These are phyloP conservation scores for Aspergillus egyptiacus DNA, from an alignment of 495 filamentous ascomycete genomes.

Conservation along the genomic window DNA sequence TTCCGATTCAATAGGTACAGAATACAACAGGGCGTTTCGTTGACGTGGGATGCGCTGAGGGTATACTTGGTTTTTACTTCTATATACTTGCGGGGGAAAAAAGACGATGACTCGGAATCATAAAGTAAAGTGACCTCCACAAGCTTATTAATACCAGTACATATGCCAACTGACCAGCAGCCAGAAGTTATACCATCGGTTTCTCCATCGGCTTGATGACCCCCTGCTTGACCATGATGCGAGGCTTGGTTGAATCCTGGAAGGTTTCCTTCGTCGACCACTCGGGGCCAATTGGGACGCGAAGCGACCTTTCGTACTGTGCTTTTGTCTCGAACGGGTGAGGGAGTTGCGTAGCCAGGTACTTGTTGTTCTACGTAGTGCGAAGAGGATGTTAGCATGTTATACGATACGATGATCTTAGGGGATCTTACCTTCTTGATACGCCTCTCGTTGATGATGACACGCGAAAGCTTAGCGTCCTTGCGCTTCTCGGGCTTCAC, in stretches of 20 bases:
- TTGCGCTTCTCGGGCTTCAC: slow-evolving; percentile 69
- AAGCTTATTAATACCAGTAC: background rate
- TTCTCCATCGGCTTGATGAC: slow-evolving; percentile 84
- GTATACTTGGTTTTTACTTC: too few relatives aligned
- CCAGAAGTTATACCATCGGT: slow-evolving; percentile 51
- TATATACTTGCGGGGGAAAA: too few relatives aligned
- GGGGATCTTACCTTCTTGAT: slow-evolving; percentile 69
- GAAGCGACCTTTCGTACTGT: slow-evolving; percentile 86
- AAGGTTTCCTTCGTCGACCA: slow-evolving; percentile 93
- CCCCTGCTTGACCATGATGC: slow-evolving; percentile 87
- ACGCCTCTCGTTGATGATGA: slow-evolving; percentile 89
- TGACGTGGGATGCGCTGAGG: too few relatives aligned
- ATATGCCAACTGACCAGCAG: slow-evolving; percentile 6
- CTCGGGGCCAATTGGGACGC: slow-evolving; percentile 85
- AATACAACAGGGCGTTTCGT: too few relatives aligned
- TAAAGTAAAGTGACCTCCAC: too few relatives aligned
- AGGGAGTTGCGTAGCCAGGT: slow-evolving; percentile 74
- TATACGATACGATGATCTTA: background rate
- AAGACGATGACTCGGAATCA: background rate
- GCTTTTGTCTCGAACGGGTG: slow-evolving; percentile 77
- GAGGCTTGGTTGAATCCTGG: slow-evolving; percentile 83
- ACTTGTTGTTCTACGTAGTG: slow-evolving; percentile 68
- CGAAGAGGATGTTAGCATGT: slow-evolving; percentile 26
- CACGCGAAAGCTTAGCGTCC: slow-evolving; percentile 71
- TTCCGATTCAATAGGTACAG: too few relatives aligned